Percentiles rank a stretch among this genome's conserved stretches.
These are phyloP conservation scores for Sherardia arvensis DNA, from an alignment of 257 asterid species.

Conservation along the genomic window DNA sequence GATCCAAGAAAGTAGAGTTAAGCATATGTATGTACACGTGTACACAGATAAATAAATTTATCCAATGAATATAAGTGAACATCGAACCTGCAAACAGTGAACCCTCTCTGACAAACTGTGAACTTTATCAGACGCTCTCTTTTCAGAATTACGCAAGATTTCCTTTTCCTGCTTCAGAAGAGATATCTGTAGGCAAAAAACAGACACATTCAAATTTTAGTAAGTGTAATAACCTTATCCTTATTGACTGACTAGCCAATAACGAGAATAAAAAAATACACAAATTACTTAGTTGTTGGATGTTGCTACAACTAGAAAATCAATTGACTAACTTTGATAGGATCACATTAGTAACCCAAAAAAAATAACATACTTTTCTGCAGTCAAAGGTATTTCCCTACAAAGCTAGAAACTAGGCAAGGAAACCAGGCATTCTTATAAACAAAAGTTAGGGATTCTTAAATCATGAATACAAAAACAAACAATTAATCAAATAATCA, in stretches of 20 bases:
- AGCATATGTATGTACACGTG: neutral
- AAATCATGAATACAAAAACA: no score
- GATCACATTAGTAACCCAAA: neutral
- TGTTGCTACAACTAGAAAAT: neutral
- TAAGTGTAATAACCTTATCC: neutral
- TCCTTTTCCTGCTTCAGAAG: conserved; percentile 73
- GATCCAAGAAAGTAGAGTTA: conserved; percentile 9
- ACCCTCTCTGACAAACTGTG: conserved; percentile 77
- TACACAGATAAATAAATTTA: neutral
- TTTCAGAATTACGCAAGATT: conserved; percentile 61
- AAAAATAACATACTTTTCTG: neutral
- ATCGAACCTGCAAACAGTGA: conserved; percentile 66
- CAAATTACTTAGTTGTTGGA: neutral
- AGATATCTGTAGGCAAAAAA: conserved; percentile 38
- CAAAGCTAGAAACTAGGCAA: no score
- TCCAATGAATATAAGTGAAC: neutral
- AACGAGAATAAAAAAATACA: neutral
- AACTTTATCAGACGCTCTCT: conserved; percentile 86
- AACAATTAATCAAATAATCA: no score
- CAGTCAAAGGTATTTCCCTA: no score
- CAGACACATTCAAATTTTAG: neutral
- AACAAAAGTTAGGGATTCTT: no score
- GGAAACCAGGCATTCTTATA: no score
- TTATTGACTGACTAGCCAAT: no score
- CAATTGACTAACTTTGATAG: neutral